Conservation (phyloP, 2,329 filamentous ascomycete genomes). For the Talaromyces marneffei region DNA sequence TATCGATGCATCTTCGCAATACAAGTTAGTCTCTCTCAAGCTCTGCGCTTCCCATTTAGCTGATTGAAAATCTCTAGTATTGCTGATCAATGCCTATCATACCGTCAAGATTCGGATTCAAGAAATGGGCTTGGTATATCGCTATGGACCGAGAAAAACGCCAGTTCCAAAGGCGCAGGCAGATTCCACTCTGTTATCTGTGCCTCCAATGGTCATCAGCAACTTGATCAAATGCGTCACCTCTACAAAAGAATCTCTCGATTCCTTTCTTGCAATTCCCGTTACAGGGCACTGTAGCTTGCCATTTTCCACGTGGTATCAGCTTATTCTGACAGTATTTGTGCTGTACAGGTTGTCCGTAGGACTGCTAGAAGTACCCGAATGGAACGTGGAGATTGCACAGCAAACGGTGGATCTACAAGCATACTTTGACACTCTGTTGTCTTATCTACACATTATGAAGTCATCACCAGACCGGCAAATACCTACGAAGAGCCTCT, state of each 20-base stretch:
- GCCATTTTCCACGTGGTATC: constrained; percentile 16
- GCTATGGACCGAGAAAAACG: constrained; percentile 13
- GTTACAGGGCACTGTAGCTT: constrained; percentile 10
- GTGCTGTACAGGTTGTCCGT: constrained; percentile 16
- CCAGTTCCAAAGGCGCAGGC: constrained; percentile 4
- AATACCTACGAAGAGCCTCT: constrained; percentile 16
- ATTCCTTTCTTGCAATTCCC: constrained; percentile 12
- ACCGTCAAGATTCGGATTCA: constrained; percentile 14
- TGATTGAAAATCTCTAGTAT: constrained; percentile 8
- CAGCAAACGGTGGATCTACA: constrained; percentile 14
- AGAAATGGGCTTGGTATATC: constrained; percentile 17
- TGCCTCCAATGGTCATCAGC: constrained; percentile 13
- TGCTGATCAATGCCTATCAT: constrained; percentile 15
- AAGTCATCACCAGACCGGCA: constrained; percentile 12
- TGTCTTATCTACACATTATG: constrained; percentile 10
- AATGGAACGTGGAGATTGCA: constrained; percentile 16
- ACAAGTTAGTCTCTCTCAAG: background rate
- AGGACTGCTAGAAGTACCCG: constrained; percentile 12
- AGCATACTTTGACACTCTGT: constrained; percentile 12
- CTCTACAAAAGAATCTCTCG: constrained; percentile 13
- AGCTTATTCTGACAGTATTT: constrained; percentile 16
- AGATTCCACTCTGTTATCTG: constrained; percentile 12
- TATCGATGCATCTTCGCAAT: constrained; percentile 15
- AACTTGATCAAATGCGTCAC: constrained; percentile 15
- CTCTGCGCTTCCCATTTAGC: background rate